Base-by-base conservation (phyloP, 257 asterid species). In the Plantago ovata region DNA sequence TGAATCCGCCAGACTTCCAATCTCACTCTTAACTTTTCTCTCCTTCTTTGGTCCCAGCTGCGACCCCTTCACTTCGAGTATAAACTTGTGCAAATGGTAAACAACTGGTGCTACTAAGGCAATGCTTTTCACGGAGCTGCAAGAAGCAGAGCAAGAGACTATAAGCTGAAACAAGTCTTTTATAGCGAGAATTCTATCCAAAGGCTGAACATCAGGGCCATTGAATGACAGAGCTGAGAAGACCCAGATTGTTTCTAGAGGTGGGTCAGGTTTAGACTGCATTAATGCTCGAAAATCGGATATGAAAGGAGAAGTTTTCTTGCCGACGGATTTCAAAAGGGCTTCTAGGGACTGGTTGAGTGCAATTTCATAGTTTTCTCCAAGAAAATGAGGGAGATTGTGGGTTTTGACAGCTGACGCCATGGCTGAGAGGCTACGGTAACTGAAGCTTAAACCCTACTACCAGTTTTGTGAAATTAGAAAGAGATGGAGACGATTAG, bases 201-300 rank as follows among this genome's bases (percentile, higher is more conserved):
- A 75, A 61, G 76, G 71, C 33, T 73, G 77, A 7, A 32, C 40
- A 28, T 70, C 67, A 51, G 65, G 32, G 48, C 16, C 16, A 46
- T 21, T 73, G 70, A 63, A 81, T 55, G 18, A 56, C 23, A 79
- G 66, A 47, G 88, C 79, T 19, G 95, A 58, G 62, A 72, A 77
- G 58, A 78, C 69, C 91, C 94, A 87, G 58, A 84, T 65, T 64
- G 84, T 64, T 78, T 84, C 95, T 54, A 84, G 75, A 56, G 91
- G 82, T 22, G 91, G 86, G 72, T 76, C 73, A 18, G 44, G 49
- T 70, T 69, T 77, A 52, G 68, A 50, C 41, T 77, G 90, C 62
- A 81, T 63, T 60, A 79, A 70, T 60, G 76, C 67, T 19, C 56
- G 56, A 58, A 86, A 79, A 38, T 53, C 66, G 10, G 82, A 33